Percentiles rank a stretch among this genome's conserved stretches.
phyloP scores from a whole-genome alignment of 768 basidiomycete genomes.

The Krasilnikovozyma curviuscula region DNA sequence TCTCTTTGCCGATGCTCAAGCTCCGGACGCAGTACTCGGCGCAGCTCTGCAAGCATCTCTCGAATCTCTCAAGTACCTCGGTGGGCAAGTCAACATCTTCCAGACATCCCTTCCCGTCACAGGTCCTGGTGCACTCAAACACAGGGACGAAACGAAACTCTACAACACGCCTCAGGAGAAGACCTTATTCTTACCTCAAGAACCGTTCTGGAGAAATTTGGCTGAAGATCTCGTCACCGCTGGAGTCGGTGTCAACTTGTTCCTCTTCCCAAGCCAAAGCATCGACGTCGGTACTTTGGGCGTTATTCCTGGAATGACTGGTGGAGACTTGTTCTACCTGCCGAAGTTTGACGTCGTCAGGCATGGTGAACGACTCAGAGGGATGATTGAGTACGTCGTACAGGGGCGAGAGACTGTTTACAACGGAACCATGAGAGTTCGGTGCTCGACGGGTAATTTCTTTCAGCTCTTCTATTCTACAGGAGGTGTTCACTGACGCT shows the following conservation, averaged over 20 bases:
- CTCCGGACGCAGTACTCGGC: constrained; percentile 49
- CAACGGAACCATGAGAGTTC: constrained; percentile 58
- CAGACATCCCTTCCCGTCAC: constrained; percentile 20
- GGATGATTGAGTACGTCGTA: constrained; percentile 49
- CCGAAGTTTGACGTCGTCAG: constrained; percentile 61
- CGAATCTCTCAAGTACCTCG: constrained; percentile 35
- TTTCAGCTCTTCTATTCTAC: background rate
- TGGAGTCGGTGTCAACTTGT: constrained; percentile 77
- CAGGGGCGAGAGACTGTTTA: constrained; percentile 53
- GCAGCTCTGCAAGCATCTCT: constrained; percentile 54
- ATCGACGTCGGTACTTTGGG: constrained; percentile 78
- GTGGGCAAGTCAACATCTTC: constrained; percentile 23
- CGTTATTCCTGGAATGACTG: constrained; percentile 48
- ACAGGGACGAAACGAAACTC: constrained; percentile 41
- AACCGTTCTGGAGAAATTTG: constrained; percentile 52
- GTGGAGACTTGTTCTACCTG: constrained; percentile 80
- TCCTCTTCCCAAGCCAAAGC: constrained; percentile 57
- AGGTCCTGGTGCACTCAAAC: constrained; percentile 25
- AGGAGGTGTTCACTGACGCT: background rate
- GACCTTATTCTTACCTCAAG: constrained; percentile 53
- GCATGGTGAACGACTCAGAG: constrained; percentile 45
- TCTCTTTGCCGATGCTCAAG: constrained; percentile 36
- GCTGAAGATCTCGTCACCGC: constrained; percentile 75
- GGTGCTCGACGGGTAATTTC: constrained; percentile 58
- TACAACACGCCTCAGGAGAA: constrained; percentile 77